These are phyloP conservation scores for Sicyos baderoa DNA, from an alignment of 306 rosid genomes.

Conservation along the genomic window DNA sequence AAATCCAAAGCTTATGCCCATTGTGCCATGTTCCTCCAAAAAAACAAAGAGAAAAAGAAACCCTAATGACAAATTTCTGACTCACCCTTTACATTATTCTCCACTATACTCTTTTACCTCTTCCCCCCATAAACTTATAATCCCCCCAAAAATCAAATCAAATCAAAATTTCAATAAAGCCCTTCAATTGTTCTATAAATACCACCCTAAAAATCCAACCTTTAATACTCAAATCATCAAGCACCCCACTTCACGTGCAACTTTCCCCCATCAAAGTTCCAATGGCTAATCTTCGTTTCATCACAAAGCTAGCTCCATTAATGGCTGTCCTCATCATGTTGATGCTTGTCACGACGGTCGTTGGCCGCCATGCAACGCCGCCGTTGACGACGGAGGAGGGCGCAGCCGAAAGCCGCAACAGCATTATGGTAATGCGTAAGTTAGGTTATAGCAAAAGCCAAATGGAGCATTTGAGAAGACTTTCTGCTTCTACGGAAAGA, in stretches of 20 bases:
- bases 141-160: background rate
- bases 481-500: background rate
- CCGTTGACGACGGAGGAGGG: background rate
- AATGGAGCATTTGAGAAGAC: slow-evolving; percentile 13
- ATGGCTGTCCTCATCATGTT: background rate
- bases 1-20: background rate
- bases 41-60: background rate
- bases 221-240: background rate
- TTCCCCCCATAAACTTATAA: background rate
- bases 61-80: slow-evolving; percentile 14
- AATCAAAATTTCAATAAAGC: background rate
- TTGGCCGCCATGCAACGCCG: background rate
- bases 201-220: background rate
- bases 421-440: background rate
- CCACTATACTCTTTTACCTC: background rate
- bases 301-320: background rate
- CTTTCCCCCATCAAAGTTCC: background rate
- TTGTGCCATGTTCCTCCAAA: slow-evolving; percentile 1
- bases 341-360: background rate
- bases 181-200: slow-evolving; percentile 5
- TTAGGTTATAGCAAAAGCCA: slow-evolving; percentile 12
- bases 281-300: background rate
- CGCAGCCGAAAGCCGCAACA: background rate
- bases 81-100: slow-evolving; percentile 6
- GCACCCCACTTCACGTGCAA: background rate